Base-by-base conservation (phyloP, 148 eudicot genomes). In the Rhododendron kiyosumense region DNA sequence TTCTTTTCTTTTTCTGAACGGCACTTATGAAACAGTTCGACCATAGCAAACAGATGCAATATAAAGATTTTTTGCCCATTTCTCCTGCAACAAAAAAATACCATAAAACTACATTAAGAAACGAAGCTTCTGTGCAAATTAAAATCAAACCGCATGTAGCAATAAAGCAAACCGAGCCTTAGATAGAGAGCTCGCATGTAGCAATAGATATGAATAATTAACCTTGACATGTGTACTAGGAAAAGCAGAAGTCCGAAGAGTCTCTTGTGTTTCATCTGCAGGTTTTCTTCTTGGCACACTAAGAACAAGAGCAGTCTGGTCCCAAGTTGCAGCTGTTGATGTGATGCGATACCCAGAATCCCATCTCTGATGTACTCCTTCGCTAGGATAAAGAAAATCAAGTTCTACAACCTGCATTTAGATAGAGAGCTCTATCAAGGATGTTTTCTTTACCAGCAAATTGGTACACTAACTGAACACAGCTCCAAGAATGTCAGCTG, bases 191-290 rank as follows among this genome's bases (percentile, higher is more conserved):
- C 43, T 38, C 43, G 26, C 59, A 12, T 4, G 57, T 41, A 61
- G 36, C 41, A 26, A 36, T 46, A 65, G 30, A 59, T 2, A 43
- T 76, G 24, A 32, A 71, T 20, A 52, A 79, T 57, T 75, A 85
- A 96, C 98, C 97, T 96, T 96, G 48, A 95, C 98, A 89, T 96
- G 99, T 57, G 96, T 87, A 57, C 99, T 95, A 30, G 99, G 99
- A 88, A 96, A 96, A 81, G 95, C 94, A 82, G 97, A 92, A 82
- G 99, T 95, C 32, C 99, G 90, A 34, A 96, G 94, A 32, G 99
- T 96, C 92, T 96, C 99, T 86, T 96, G 99, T 78, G 99, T 96
- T 90, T 96, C 99, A 89, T 96, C 98, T 1, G 87, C 81, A 51
- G 94, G 94, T 86, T 89, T 96, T 88, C 95, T 90, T 89, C 96